Percentiles rank a stretch among this genome's conserved stretches.
Conservation (phyloP, 306 rosid species). For the Pyrus pyrifolia region DNA sequence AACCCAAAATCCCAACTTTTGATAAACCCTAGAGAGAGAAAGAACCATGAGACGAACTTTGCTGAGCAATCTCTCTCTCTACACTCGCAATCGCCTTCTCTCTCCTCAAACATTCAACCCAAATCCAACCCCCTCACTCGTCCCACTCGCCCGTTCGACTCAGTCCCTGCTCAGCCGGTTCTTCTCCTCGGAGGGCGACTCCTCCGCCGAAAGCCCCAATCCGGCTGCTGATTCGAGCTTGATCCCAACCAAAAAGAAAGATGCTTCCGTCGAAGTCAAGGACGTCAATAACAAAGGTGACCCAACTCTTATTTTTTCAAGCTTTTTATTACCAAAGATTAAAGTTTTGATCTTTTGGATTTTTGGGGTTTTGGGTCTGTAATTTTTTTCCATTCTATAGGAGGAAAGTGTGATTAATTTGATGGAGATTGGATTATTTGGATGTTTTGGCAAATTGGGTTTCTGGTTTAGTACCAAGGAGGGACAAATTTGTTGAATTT, state of each 20-base stretch:
- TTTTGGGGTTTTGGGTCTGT: not conserved
- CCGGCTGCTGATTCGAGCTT: not conserved
- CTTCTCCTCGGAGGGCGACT: slow-evolving; percentile 35
- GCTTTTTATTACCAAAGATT: not conserved
- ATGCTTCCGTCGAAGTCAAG: slow-evolving; percentile 10
- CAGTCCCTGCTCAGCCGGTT: slow-evolving; percentile 24
- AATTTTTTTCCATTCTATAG: no score
- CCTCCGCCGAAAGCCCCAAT: slow-evolving; percentile 11
- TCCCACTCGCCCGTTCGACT: slow-evolving; percentile 17
- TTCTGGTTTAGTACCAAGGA: not conserved
- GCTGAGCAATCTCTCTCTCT: slow-evolving; percentile 36
- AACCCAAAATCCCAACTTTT: not conserved
- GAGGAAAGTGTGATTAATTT: no score
- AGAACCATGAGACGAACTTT: slow-evolving; percentile 31
- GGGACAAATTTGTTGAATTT: not conserved
- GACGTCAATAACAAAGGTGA: slow-evolving; percentile 60
- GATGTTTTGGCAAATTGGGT: not conserved
- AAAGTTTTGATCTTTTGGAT: not conserved
- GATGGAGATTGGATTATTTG: not conserved
- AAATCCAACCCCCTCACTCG: slow-evolving; percentile 3
- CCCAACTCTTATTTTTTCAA: not conserved
- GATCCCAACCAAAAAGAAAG: slow-evolving; percentile 4
- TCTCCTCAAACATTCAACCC: slow-evolving; percentile 8
- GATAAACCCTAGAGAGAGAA: slow-evolving; percentile 13
- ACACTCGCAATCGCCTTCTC: slow-evolving; percentile 35